phyloP scores from a whole-genome alignment of 2,329 filamentous ascomycete species.

The Dichotomopilus funicola region DNA sequence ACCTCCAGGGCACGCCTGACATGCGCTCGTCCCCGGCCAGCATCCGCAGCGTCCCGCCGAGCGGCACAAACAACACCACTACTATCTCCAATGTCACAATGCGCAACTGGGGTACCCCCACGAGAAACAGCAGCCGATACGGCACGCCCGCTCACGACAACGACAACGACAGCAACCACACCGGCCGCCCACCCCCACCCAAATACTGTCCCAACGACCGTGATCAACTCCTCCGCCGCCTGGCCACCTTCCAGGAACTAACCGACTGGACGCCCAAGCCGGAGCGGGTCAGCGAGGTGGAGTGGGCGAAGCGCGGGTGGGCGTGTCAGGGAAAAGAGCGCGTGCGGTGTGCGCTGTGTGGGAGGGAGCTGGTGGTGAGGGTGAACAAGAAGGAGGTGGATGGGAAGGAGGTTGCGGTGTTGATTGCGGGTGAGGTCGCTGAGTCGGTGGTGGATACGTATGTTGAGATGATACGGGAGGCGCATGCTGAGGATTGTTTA shows the following conservation, averaged over 20 bases:
- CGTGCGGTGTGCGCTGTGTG: constrained; percentile 79
- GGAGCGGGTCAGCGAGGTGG: constrained; percentile 74
- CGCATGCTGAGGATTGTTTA: constrained; percentile 74
- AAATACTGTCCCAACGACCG: constrained; percentile 86
- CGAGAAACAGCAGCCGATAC: too few relatives aligned
- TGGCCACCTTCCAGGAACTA: constrained; percentile 85
- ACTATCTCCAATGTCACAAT: constrained; percentile 38
- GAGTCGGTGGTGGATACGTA: constrained; percentile 71
- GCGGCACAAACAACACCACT: constrained; percentile 29
- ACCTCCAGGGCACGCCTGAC: constrained; percentile 1
- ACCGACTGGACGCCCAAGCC: constrained; percentile 94
- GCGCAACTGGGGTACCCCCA: constrained; percentile 31
- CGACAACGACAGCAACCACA: too few relatives aligned
- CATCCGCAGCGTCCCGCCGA: constrained; percentile 21
- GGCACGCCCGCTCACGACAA: constrained; percentile 14
- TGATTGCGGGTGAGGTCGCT: constrained; percentile 53
- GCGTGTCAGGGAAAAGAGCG: constrained; percentile 75
- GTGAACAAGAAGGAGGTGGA: constrained; percentile 56
- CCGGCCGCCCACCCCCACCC: constrained; percentile 35
- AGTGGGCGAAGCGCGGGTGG: constrained; percentile 95
- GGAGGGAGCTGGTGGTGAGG: constrained; percentile 76
- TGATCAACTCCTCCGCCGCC: constrained; percentile 68
- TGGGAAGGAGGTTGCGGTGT: constrained; percentile 47
- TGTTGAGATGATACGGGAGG: constrained; percentile 61
- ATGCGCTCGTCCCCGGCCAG: constrained; percentile 17